Percentiles rank a stretch among this genome's conserved stretches.
Evolutionary conservation across 2,329 filamentous ascomycete genomes (phyloP).

Genomic region (Xylaria sp.): DNA sequence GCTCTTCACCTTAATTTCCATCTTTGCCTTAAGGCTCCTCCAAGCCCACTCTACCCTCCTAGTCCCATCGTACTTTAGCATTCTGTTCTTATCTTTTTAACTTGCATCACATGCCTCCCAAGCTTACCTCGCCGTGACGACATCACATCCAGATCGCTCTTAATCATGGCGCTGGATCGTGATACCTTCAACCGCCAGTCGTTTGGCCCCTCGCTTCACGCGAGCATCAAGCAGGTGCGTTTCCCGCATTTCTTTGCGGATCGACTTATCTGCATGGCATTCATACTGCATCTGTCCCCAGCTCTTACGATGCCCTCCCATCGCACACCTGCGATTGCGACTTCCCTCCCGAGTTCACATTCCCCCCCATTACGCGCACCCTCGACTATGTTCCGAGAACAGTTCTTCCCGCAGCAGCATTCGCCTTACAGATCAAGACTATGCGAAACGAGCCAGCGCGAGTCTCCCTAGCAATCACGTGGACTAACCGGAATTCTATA

Average conservation of each 20-base stretch:
- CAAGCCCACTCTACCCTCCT: not conserved
- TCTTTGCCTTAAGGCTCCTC: not conserved
- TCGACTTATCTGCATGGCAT: constrained; percentile 15
- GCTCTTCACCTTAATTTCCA: not conserved
- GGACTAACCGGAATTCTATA: constrained; percentile 58
- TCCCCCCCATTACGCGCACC: constrained; percentile 22
- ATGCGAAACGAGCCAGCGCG: constrained; percentile 27
- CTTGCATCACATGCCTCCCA: constrained; percentile 44
- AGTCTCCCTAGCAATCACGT: constrained; percentile 4
- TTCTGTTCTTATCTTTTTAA: constrained; percentile 2
- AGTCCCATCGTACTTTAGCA: not conserved
- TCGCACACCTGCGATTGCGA: constrained; percentile 27
- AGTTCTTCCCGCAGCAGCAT: not conserved
- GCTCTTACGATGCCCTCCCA: constrained; percentile 10
- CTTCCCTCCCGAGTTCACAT: constrained; percentile 9
- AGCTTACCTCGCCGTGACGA: constrained; percentile 37
- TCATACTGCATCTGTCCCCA: constrained; percentile 1
- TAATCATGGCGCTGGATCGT: constrained; percentile 52
- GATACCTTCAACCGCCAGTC: constrained; percentile 72
- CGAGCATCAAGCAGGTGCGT: constrained; percentile 73
- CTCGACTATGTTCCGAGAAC: constrained; percentile 16
- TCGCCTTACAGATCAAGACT: not conserved
- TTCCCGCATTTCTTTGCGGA: constrained; percentile 36
- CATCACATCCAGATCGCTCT: constrained; percentile 43
- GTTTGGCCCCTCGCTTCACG: constrained; percentile 72